Evolutionary conservation across 345 rosid species (phyloP), one percentile per base, ranked within the genome.

Genomic region (Limnanthes douglasii): DNA sequence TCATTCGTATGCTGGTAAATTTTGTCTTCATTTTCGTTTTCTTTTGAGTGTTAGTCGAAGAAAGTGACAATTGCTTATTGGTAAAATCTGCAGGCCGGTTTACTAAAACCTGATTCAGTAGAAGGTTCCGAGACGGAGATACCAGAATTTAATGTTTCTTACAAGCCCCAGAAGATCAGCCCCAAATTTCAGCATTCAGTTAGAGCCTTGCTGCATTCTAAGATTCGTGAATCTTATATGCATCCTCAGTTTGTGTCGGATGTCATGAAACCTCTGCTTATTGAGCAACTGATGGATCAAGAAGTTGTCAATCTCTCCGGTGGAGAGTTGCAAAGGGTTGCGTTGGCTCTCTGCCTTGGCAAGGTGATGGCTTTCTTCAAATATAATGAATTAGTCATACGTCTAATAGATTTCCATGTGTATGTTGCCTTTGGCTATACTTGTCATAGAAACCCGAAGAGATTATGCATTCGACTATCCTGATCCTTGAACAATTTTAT

Each of bases 301-400:
- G 79, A 80, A 75, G 92, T 90, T 15, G 66, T 66, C 24, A 90
- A 85, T 65, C 92, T 90, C 21, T 90, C 98, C 25, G 98, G 98
- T 49, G 98, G 98, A 64, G 98, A 90, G 63, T 54, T 84, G 68
- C 98, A 90, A 56, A 84, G 98, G 63, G 98, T 90, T 60, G 96
- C 96, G 13, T 61, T 90, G 50, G 73, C 88, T 53, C 69, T 84
- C 13, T 90, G 98, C 57, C 94, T 90, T 13, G 98, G 98, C 39
- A 90, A 90, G 92, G 98, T 88, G 43, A 54, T 31, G 26, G 8
- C 31, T 38, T 18, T 15, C n/a, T n/a, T n/a, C n/a, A n/a, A n/a
- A n/a, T n/a, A n/a, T n/a, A n/a, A n/a, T n/a, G n/a, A n/a, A n/a
- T n/a, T n/a, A n/a, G n/a, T n/a, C n/a, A n/a, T n/a, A n/a, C n/a